Percentiles rank a stretch among this genome's conserved stretches.
phyloP scores from a whole-genome alignment of 805 yeast genomes.

The Clavispora phyllophila region DNA sequence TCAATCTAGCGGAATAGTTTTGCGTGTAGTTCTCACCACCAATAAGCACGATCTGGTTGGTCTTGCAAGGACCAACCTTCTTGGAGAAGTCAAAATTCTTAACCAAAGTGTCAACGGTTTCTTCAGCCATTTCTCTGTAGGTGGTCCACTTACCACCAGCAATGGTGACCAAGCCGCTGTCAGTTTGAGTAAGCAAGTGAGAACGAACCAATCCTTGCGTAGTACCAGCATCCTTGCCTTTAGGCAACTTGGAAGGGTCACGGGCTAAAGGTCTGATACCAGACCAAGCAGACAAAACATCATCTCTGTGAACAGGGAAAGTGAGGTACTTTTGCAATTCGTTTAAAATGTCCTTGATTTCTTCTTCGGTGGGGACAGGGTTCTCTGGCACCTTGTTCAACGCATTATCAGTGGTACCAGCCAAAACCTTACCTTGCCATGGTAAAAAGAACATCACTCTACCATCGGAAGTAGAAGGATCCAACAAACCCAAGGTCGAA shows the following conservation, averaged over 20 bases:
- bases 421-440: conserved; percentile 95
- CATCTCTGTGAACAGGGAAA: conserved; percentile 83
- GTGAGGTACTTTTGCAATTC: conserved; percentile 88
- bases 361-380: conserved; percentile 85
- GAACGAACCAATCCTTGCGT: conserved; percentile 91
- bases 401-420: conserved; percentile 95
- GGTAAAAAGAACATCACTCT: conserved; percentile 96
- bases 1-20: conserved; percentile 70
- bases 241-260: conserved; percentile 58
- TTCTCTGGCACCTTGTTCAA: conserved; percentile 61
- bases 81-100: conserved; percentile 37
- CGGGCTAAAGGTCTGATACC: conserved; percentile 94
- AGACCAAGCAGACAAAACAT: conserved; percentile 93
- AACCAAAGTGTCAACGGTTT: conserved; percentile 74
- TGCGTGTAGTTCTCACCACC: conserved; percentile 82
- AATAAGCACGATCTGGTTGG: conserved; percentile 51
- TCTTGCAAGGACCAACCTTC: conserved; percentile 43
- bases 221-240: conserved; percentile 39
- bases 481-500: conserved; percentile 78
- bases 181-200: conserved; percentile 71
- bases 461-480: conserved; percentile 90
- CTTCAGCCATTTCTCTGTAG: conserved; percentile 96
- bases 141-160: conserved; percentile 99
- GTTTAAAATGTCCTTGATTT: conserved; percentile 77
- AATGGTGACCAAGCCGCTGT: conserved; percentile 76